Conservation (phyloP, 2,329 filamentous ascomycete species). For the Apiospora saccharicola region DNA sequence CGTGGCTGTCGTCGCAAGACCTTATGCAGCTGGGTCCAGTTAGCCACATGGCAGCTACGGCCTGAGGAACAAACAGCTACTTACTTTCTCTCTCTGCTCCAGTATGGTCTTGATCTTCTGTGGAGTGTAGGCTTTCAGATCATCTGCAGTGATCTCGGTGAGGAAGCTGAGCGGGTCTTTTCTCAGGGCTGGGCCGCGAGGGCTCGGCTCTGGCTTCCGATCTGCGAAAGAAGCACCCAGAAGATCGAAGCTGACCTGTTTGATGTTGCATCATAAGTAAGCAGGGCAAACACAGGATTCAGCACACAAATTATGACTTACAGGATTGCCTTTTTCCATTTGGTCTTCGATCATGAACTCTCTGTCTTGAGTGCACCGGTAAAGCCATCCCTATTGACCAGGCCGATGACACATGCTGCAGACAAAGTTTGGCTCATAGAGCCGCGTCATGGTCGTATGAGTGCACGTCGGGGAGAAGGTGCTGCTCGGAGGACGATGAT, state of each 20-base stretch:
- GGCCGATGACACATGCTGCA: slow-evolving; percentile 66
- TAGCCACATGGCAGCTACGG: slow-evolving; percentile 26
- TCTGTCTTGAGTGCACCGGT: slow-evolving; percentile 62
- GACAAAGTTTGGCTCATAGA: slow-evolving; percentile 59
- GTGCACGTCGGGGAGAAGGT: slow-evolving; percentile 57
- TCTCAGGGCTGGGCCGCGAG: slow-evolving; percentile 50
- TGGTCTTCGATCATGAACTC: slow-evolving; percentile 49
- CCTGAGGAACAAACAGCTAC: slow-evolving; percentile 29
- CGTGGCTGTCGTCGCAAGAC: slow-evolving; percentile 38
- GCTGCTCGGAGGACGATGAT: slow-evolving; percentile 13
- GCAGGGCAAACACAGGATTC: slow-evolving; percentile 29
- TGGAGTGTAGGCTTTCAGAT: slow-evolving; percentile 54
- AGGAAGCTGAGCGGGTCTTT: slow-evolving; percentile 54
- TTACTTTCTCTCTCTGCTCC: slow-evolving; percentile 58
- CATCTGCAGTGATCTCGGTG: slow-evolving; percentile 50
- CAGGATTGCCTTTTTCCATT: slow-evolving; percentile 38
- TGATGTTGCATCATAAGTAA: background rate
- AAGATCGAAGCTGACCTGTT: slow-evolving; percentile 36
- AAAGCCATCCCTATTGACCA: slow-evolving; percentile 74
- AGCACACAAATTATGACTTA: slow-evolving; percentile 29
- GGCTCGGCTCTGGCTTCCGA: slow-evolving; percentile 42
- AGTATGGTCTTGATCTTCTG: slow-evolving; percentile 57
- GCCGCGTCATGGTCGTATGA: slow-evolving; percentile 72
- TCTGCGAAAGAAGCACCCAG: slow-evolving; percentile 47
- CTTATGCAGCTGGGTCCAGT: slow-evolving; percentile 40